phyloP scores from a whole-genome alignment of 495 filamentous ascomycete genomes.

The Aspergillus sclerotioniger region DNA sequence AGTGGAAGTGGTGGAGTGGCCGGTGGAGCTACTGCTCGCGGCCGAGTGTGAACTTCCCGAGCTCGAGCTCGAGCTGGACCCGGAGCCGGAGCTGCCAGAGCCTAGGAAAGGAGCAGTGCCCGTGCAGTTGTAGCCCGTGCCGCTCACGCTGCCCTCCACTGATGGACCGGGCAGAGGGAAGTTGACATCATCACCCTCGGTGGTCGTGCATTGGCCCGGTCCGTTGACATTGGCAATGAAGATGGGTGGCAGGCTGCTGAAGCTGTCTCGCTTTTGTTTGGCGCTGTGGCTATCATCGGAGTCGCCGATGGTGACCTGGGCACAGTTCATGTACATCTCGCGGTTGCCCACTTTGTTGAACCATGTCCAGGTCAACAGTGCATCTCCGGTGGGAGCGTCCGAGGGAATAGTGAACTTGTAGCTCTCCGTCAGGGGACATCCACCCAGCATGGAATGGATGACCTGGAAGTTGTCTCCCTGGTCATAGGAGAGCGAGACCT shows the following conservation, averaged over 20 bases:
- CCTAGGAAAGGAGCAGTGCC: slow-evolving; percentile 28
- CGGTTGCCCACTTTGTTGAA: slow-evolving; percentile 86
- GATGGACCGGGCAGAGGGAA: slow-evolving; percentile 69
- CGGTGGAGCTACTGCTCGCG: neutral
- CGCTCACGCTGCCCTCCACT: slow-evolving; percentile 42
- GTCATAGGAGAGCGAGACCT: slow-evolving; percentile 80
- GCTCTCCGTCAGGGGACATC: slow-evolving; percentile 61
- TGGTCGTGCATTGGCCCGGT: slow-evolving; percentile 51
- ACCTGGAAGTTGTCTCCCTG: slow-evolving; percentile 68
- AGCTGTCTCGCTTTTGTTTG: slow-evolving; percentile 21
- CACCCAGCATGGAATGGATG: slow-evolving; percentile 79
- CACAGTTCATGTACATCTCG: slow-evolving; percentile 97
- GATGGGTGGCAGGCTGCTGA: slow-evolving; percentile 66
- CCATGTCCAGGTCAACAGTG: slow-evolving; percentile 82
- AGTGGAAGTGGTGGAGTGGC: neutral
- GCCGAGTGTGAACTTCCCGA: neutral
- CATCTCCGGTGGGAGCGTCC: slow-evolving; percentile 47
- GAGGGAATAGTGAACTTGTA: slow-evolving; percentile 51
- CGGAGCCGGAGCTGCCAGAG: neutral
- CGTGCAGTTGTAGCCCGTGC: slow-evolving; percentile 30
- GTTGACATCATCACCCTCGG: slow-evolving; percentile 51
- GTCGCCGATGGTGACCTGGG: slow-evolving; percentile 63
- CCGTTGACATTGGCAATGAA: slow-evolving; percentile 67
- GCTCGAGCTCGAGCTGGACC: slow-evolving; percentile 5
- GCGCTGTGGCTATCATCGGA: slow-evolving; percentile 29